Evolutionary conservation across 2,329 filamentous ascomycete genomes (phyloP).

Genomic region (Alternaria sp.): DNA sequence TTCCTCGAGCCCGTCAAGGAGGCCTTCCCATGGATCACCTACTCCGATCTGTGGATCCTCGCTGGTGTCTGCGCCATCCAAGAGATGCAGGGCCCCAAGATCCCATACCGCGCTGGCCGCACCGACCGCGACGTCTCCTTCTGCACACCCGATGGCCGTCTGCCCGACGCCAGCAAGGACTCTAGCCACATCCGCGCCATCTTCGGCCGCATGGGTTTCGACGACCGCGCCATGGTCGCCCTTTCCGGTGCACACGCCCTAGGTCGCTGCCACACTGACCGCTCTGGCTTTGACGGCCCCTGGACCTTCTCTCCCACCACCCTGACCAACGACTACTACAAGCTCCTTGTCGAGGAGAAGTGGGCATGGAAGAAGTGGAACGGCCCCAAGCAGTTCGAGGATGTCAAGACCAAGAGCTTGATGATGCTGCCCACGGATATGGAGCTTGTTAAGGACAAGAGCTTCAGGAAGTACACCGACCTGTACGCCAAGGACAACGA

Average conservation of each 20-base stretch:
- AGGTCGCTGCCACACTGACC: slow-evolving; percentile 87
- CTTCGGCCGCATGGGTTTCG: slow-evolving; percentile 97
- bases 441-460: slow-evolving; percentile 85
- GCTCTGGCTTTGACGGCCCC: slow-evolving; percentile 88
- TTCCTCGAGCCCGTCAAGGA: slow-evolving; percentile 92
- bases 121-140: slow-evolving; percentile 76
- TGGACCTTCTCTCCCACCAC: slow-evolving; percentile 78
- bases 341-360: slow-evolving; percentile 86
- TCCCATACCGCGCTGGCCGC: slow-evolving; percentile 90
- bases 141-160: slow-evolving; percentile 93
- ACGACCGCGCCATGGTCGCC: slow-evolving; percentile 95
- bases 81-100: slow-evolving; percentile 88
- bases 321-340: slow-evolving; percentile 94
- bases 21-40: slow-evolving; percentile 91
- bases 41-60: slow-evolving; percentile 97
- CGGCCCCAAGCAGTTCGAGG: slow-evolving; percentile 88
- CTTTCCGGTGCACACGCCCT: slow-evolving; percentile 82
- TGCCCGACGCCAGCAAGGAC: slow-evolving; percentile 81
- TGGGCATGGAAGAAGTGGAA: slow-evolving; percentile 98
- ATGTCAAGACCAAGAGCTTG: slow-evolving; percentile 82
- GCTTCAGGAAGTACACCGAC: slow-evolving; percentile 79
- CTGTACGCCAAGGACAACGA: slow-evolving; percentile 92
- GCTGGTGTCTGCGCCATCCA: slow-evolving; percentile 84
- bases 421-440: slow-evolving; percentile 99
- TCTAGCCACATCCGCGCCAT: slow-evolving; percentile 83